Percentiles rank a stretch among this genome's conserved stretches.
Conservation (phyloP, 2,329 filamentous ascomycete genomes). For the Trichoderma koningiopsis region DNA sequence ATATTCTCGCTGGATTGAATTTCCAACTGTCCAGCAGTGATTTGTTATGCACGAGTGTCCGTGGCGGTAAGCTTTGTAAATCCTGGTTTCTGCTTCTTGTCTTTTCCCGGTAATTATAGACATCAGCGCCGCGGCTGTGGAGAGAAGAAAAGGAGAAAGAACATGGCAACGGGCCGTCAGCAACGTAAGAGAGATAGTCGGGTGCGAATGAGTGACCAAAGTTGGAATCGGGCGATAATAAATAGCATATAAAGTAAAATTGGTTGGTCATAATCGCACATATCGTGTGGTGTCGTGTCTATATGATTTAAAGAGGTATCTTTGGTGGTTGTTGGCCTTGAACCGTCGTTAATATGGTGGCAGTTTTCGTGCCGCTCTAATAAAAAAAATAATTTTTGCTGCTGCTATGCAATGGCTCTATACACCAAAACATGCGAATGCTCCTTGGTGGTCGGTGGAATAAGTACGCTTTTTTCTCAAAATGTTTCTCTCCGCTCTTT, state of each 20-base stretch:
- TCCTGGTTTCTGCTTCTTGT: background rate
- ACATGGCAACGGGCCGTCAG: background rate
- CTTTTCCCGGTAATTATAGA: background rate
- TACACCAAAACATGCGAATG: constrained; percentile 40
- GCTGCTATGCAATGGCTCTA: constrained; percentile 30
- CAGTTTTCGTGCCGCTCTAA: constrained; percentile 28
- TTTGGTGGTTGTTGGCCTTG: constrained; percentile 26
- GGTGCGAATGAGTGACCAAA: constrained; percentile 25
- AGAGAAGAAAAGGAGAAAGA: background rate
- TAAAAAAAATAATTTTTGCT: constrained; percentile 3
- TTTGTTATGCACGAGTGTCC: background rate
- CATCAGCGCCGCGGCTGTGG: background rate
- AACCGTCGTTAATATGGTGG: constrained; percentile 26
- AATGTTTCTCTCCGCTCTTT: background rate
- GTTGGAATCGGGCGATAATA: constrained; percentile 23
- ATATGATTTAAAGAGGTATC: constrained; percentile 34
- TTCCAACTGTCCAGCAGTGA: background rate
- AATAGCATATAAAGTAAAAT: constrained; percentile 26
- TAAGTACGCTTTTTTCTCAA: constrained; percentile 7
- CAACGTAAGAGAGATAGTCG: background rate
- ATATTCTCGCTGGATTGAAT: constrained; percentile 7
- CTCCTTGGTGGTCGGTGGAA: constrained; percentile 20
- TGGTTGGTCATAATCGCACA: constrained; percentile 29
- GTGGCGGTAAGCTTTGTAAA: background rate
- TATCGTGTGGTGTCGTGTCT: constrained; percentile 38